Evolutionary conservation across 2,329 filamentous ascomycete species (phyloP), one percentile per base, ranked within the genome.

Genomic region (Cercospora sp.): DNA sequence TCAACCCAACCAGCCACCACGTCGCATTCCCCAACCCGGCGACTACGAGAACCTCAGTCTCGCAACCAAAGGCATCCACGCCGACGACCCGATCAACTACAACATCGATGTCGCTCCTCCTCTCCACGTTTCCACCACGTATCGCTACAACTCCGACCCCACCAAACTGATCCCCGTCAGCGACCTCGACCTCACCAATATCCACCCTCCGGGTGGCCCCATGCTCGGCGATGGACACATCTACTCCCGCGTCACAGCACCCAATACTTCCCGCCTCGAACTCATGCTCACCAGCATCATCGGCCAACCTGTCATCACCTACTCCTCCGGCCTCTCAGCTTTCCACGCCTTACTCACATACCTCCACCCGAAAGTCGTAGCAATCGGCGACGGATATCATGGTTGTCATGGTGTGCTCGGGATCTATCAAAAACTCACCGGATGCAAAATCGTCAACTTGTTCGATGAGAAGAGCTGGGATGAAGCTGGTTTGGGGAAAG

Each of bases 111-210:
- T 98, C 65, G 93, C 94, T 12, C 94, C 95, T 68, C 89, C 94
- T 3, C 85, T 98, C 77, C 94, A 98, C 79, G 88, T 96, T 71
- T 93, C 93, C 70, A 97, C 94, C 12, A 98, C 93, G 16, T 98
- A 93, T 81, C 89, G 92, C 73, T 98, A 97, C 80, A 83, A 85
- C 30, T 81, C 84, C 63, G 86, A 97, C 77, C 91, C 93, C 1
- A 85, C 89, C 5, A 79, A 88, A 30, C 86, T 97, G 57, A 73
- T 68, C 9, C 74, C 77, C 30, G 65, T 66, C 45, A 66, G 69
- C 68, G 75, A 77, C 55, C 64, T 73, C 37, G 67, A 75, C 40
- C 66, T 74, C 61, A 67, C 67, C 61, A 43, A 70, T 21, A 34
- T 68, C 32, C 68, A 69, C 34, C 68, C 71, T 5, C 63, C 73